Percentiles rank a stretch among this genome's conserved stretches.
Evolutionary conservation across 345 rosid species (phyloP).

Genomic region (Eutrema heterophyllum): DNA sequence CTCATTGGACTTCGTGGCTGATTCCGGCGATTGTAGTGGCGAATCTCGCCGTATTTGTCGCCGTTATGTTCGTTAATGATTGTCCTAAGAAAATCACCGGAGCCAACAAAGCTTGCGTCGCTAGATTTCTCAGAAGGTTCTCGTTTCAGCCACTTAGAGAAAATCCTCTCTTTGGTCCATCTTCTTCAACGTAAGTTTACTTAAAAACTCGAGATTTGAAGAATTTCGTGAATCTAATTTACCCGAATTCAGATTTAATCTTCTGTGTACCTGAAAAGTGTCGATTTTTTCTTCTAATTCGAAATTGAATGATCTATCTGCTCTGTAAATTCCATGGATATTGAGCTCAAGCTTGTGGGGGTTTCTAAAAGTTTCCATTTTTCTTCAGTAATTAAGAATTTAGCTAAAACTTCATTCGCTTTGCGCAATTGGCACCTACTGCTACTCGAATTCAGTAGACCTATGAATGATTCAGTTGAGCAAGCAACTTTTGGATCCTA

Average conservation of each 20-base stretch:
- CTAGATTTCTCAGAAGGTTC: conserved; percentile 67
- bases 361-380: conserved; percentile 12
- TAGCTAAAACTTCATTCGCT: background rate
- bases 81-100: conserved; percentile 60
- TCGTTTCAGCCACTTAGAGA: conserved; percentile 84
- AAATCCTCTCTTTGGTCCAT: conserved; percentile 95
- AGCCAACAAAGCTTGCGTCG: conserved; percentile 52
- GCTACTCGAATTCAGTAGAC: too few relatives aligned
- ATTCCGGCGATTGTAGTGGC: conserved; percentile 74
- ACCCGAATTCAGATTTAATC: background rate
- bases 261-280: conserved; percentile 5
- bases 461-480: too few relatives aligned
- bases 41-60: conserved; percentile 61
- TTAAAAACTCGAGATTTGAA: background rate
- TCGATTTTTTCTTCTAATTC: background rate
- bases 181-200: conserved; percentile 67
- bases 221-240: background rate
- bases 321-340: background rate
- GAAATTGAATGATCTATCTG: background rate
- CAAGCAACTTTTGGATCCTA: background rate
- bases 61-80: conserved; percentile 76
- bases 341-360: background rate
- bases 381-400: background rate
- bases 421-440: too few relatives aligned
- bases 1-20: conserved; percentile 87